Percentiles rank a stretch among this genome's conserved stretches.
phyloP scores from a whole-genome alignment of 306 rosid species.

The Pterocarpus macrocarpus region DNA sequence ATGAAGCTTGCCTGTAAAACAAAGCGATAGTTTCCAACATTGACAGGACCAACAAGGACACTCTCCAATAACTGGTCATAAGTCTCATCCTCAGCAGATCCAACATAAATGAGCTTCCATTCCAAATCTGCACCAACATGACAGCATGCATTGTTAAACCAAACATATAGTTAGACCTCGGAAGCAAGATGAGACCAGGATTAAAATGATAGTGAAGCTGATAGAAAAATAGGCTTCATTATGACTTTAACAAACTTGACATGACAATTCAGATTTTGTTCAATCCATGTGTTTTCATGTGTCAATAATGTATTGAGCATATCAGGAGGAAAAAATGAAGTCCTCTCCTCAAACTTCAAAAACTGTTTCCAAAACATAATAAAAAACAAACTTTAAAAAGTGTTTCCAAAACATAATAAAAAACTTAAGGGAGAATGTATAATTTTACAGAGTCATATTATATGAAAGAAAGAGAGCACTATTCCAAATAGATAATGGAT shows the following conservation, averaged over 20 bases:
- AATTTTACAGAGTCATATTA: not conserved
- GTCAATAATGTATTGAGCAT: not conserved
- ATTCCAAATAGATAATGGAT: not conserved
- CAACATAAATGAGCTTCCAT: constrained; percentile 94
- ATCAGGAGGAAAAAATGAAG: not conserved
- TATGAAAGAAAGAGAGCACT: not conserved
- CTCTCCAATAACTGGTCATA: constrained; percentile 93
- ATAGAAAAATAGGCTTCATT: constrained; percentile 7
- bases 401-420: constrained; percentile 1
- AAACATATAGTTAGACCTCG: not conserved
- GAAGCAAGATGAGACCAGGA: constrained; percentile 6
- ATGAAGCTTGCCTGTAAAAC: constrained; percentile 73
- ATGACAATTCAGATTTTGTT: constrained; percentile 4
- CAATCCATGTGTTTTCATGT: not conserved
- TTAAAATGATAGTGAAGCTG: not conserved
- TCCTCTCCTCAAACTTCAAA: not conserved
- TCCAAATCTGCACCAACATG: constrained; percentile 70
- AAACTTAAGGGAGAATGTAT: not conserved
- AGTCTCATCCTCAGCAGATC: constrained; percentile 94
- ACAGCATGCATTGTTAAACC: constrained; percentile 24
- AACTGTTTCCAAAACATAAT: too few relatives aligned
- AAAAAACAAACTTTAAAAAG: not conserved
- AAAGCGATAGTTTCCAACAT: constrained; percentile 91
- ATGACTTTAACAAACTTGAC: not conserved
- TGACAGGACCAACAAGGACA: constrained; percentile 93